Base-by-base conservation (phyloP, 2,329 filamentous ascomycete genomes). In the Aspergillus fischeri region DNA sequence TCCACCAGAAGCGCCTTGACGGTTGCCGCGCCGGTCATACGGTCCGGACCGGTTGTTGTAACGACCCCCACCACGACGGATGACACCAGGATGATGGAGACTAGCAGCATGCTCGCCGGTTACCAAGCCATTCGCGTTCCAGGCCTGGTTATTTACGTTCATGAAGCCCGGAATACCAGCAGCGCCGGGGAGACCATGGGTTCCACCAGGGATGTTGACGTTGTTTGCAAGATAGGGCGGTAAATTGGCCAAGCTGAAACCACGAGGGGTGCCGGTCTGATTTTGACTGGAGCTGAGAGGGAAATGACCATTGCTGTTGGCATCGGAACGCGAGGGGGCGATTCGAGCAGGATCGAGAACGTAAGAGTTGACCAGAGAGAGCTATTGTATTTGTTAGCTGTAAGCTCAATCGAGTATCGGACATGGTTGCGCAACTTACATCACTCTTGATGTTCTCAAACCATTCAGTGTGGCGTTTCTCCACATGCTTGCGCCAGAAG, bases 401-500 rank as follows among this genome's bases (percentile, higher is more conserved):
- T 52, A 7, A 3, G 45, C 35, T 32, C 21, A 3, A 6, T 7
- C 9, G 21, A 4, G 27, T 47, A 14, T 17, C 11, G 10, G 14
- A 28, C 24, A 6, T 20, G 4, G 3, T 17, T 21, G 41, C 29
- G 50, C 25, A 27, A 80, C 86, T 80, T 81, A 96, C 92, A 78
- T 97, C 93, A 70, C 88, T 86, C 72, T 88, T 89, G 63, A 97
- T 78, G 53, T 80, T 83, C 35, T 92, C 88, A 48, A 90, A 83
- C 90, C 92, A 99, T 54, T 97, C 93, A 0, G 84, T 73, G 73
- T 99, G 94, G 57, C 95, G 87, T 78, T 99, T 99, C 76, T 97
- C 93, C 17, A 97, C 88, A 68, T 99, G 94, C 80, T 99, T 99
- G 69, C 87, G 88, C 93, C 95, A 99, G 73, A 99, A 99, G 66